Base-by-base conservation (phyloP, 441 rosid genomes). In the Melastoma candidum region DNA sequence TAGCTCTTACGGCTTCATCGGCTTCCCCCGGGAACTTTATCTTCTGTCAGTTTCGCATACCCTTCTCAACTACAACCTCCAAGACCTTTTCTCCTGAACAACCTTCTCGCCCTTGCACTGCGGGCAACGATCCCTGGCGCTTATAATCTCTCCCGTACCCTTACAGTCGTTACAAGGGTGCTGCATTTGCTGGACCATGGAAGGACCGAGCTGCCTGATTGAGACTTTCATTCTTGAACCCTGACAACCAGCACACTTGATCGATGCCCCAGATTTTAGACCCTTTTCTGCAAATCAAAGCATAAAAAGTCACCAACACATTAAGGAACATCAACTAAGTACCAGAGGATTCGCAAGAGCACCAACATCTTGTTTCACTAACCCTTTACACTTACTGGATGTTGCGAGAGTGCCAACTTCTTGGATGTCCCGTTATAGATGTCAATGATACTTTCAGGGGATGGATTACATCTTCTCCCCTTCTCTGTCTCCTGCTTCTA, bases 171-270 rank as follows among this genome's bases (percentile, higher is more conserved):
- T 82, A 70, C 97, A 90, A 63, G 95, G 77, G 68, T 90, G 97
- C 76, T 90, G 97, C 97, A 90, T 90, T 68, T 90, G 96, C 69
- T 85, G 95, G 59, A 90, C 81, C 98, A 87, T 90, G 11, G 93
- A 83, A 52, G 94, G 95, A 13, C 96, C 98, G 4, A 87, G 85
- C 44, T 84, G 95, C 64, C 97, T 80, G 26, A 89, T 82, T 26
- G 95, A 75, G 32, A 89, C 94, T 73, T 84, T 90, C 95, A 87
- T 84, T 44, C 97, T 94, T 25, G 89, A 66, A 58, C 97, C 97
- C 49, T 90, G 97, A 69, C 97, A 89, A 7, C 97, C 88, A 12
- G 81, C 63, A 67, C 97, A 89, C 51, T 75, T 86, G 79, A 75
- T 60, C 7, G 95, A 89, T 25, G 87, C 95, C 51, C 97, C 97